A percentile compares a stretch with the other conserved stretches of the same genome.
Conservation (phyloP, 2,329 filamentous ascomycete genomes). For the Triangularia verruculosa region DNA sequence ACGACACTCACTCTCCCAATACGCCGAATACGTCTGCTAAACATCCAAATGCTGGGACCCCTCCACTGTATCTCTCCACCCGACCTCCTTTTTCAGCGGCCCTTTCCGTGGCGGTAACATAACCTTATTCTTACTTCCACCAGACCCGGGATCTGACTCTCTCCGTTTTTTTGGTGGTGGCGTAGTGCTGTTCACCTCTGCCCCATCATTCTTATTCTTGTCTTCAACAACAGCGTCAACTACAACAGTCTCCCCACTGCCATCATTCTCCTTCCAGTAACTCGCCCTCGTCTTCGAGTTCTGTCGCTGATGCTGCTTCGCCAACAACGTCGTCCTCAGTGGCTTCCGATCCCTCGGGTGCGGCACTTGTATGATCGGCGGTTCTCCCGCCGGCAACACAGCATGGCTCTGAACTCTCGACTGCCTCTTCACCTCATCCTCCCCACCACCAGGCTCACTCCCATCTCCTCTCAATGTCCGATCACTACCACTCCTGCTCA, state of each 20-base stretch:
- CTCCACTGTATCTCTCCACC: conserved; percentile 9
- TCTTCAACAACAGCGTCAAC: not conserved
- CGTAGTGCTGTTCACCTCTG: not conserved
- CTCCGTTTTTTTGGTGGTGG: not conserved
- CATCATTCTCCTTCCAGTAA: conserved; percentile 9
- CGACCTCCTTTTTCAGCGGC: not conserved
- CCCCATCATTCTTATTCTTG: not conserved
- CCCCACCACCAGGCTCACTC: not conserved
- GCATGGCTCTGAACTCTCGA: not conserved
- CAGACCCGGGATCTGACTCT: not conserved
- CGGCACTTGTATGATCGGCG: not conserved
- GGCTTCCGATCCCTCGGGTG: conserved; percentile 3
- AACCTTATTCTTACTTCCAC: not conserved
- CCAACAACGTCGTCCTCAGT: conserved; percentile 7
- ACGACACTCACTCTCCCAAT: conserved; percentile 11
- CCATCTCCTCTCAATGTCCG: not conserved
- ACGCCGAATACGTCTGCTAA: conserved; percentile 16
- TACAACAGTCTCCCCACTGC: not conserved
- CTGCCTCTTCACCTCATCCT: not conserved
- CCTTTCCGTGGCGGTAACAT: not conserved
- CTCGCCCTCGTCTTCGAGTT: not conserved
- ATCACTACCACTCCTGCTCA: conserved; percentile 6
- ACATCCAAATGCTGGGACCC: conserved; percentile 12
- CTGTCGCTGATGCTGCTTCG: not conserved
- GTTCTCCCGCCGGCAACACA: not conserved